phyloP scores from a whole-genome alignment of 495 filamentous ascomycete genomes.

The Echria macrotheca region DNA sequence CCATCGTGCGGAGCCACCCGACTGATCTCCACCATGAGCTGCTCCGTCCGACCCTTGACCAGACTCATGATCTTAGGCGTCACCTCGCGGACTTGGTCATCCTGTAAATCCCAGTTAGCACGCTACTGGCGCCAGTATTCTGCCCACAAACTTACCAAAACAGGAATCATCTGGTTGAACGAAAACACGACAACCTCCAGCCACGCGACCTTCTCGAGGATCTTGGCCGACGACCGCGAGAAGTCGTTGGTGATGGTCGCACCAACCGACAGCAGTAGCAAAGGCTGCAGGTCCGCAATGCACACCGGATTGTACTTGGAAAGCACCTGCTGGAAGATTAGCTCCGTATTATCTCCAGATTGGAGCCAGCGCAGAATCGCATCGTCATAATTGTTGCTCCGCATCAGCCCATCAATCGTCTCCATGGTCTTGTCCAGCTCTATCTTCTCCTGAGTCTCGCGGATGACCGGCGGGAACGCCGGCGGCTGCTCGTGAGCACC shows the following conservation, averaged over 20 bases:
- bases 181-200: constrained; percentile 63
- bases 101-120: constrained; percentile 41
- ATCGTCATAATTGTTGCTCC: constrained; percentile 62
- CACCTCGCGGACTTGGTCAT: constrained; percentile 69
- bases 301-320: constrained; percentile 67
- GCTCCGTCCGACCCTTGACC: constrained; percentile 64
- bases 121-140: too few species aligned
- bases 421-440: constrained; percentile 62
- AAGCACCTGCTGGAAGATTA: constrained; percentile 78
- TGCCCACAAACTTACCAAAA: constrained; percentile 45
- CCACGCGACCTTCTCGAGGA: constrained; percentile 63
- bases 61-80: constrained; percentile 68
- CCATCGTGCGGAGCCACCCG: constrained; percentile 56
- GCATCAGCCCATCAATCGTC: constrained; percentile 60
- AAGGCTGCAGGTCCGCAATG: constrained; percentile 62
- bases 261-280: constrained; percentile 77
- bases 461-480: constrained; percentile 30
- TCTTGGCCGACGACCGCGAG: constrained; percentile 43
- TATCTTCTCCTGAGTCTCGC: constrained; percentile 40
- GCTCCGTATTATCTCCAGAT: constrained; percentile 62
- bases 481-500: constrained; percentile 28
- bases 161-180: constrained; percentile 37
- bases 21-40: constrained; percentile 62
- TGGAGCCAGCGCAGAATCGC: constrained; percentile 76
- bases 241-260: constrained; percentile 73